Base-by-base conservation (phyloP, 768 basidiomycete species). In the Rhizopogon vesiculosus region DNA sequence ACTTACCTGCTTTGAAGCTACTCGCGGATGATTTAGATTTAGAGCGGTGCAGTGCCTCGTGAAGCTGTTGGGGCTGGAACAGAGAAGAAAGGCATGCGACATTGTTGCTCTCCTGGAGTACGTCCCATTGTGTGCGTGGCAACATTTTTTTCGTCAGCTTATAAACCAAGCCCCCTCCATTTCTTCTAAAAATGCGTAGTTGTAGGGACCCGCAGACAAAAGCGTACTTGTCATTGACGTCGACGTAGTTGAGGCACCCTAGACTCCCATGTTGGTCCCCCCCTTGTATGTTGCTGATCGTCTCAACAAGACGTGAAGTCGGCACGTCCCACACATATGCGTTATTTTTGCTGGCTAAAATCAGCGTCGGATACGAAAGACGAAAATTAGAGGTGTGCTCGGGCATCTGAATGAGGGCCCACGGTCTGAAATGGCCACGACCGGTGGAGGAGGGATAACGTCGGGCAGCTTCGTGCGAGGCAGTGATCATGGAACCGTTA, bases 241-340 rank as follows among this genome's bases (percentile, higher is more conserved):
- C 89, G 35, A 90, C 86, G 60, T 88, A 88, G 55, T 70, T 69
- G 40, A 86, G 72, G 4, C 67, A 60, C 4, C 76, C 78, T 31
- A 67, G 56, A 22, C 5, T 25, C 42, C 41, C 48, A 22, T 45
- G 42, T 18, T 52, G 45, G 7, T 3, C 45, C 51, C 56, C 80
- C 25, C 25, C 25, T 4, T 25, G 76, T 2, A 75, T 74, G 31
- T 73, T 67, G 4, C 70, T 57, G 31, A 88, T 74, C 7, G 74
- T 75, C 64, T 85, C 79, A 1, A 80, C 64, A 13, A 83, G 59
- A 18, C 67, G 59, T 0, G 78, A 81, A 0, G 79, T 76, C 2
- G 76, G 75, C 22, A 91, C 72, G 60, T 92, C 81, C 78, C 81
- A 90, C 2, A 91, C 56, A 58, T 78, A 87, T 0, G 82, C 82